Percentiles rank a stretch among this genome's conserved stretches.
Evolutionary conservation across 2,329 filamentous ascomycete species (phyloP).

Genomic region (Pseudohalonectria lignicola): DNA sequence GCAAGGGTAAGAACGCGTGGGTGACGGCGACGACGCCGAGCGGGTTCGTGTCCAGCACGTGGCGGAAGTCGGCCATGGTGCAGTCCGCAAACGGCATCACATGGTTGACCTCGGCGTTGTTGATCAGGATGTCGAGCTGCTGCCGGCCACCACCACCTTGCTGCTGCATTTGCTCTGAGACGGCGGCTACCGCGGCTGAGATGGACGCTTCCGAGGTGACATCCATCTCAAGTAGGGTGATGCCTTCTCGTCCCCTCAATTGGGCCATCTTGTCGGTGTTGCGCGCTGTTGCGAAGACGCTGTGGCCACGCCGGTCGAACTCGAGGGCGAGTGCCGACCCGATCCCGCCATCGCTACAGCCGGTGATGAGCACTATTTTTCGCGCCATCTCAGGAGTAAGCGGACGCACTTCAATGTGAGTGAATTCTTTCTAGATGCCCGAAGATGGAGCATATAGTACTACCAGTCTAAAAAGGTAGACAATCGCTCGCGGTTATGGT

Average conservation of each 20-base stretch:
- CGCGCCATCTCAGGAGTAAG: too few species aligned
- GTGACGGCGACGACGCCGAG: slow-evolving; percentile 18
- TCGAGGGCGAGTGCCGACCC: slow-evolving; percentile 19
- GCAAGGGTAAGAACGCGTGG: slow-evolving; percentile 18
- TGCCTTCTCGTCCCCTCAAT: slow-evolving; percentile 11
- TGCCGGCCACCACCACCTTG: background rate
- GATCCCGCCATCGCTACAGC: slow-evolving; percentile 19
- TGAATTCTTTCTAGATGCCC: too few species aligned
- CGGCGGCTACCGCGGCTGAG: slow-evolving; percentile 6
- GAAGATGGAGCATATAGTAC: too few species aligned
- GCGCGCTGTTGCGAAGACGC: slow-evolving; percentile 20
- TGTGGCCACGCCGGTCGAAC: slow-evolving; percentile 16
- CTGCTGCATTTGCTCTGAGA: slow-evolving; percentile 1
- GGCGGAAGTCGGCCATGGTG: slow-evolving; percentile 5
- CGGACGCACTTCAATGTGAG: too few species aligned
- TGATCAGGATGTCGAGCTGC: slow-evolving; percentile 10
- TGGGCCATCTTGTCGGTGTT: slow-evolving; percentile 12
- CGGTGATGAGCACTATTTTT: slow-evolving; percentile 18
- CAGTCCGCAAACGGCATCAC: slow-evolving; percentile 10
- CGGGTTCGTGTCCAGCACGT: slow-evolving; percentile 14
- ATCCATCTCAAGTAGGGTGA: slow-evolving; percentile 16
- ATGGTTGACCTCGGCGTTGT: slow-evolving; percentile 11
- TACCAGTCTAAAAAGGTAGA: too few species aligned
- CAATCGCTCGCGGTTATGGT: too few species aligned
- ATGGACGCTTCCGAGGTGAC: slow-evolving; percentile 17